These are phyloP conservation scores for Artomyces pyxidatus DNA, from an alignment of 768 basidiomycete genomes.

Conservation along the genomic window DNA sequence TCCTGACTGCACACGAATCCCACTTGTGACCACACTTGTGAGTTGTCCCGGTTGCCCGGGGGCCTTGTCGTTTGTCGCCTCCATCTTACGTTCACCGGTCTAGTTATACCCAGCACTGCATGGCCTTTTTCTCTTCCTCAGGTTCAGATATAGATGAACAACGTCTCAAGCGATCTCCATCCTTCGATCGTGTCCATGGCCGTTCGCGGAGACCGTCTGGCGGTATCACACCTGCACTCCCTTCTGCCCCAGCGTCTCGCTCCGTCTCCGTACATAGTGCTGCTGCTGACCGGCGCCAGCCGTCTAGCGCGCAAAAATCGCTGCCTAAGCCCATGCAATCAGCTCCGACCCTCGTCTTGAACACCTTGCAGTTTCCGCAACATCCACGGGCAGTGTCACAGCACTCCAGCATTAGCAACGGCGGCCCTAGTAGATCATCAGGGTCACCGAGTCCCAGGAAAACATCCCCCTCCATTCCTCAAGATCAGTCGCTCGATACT, in stretches of 20 bases:
- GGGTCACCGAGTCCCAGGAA: no score
- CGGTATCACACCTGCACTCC: not conserved
- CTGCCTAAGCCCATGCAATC: not conserved
- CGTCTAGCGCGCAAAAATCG: no score
- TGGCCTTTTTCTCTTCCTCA: slow-evolving; percentile 14
- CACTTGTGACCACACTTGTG: not conserved
- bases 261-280: not conserved
- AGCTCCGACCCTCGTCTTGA: not conserved
- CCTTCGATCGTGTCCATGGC: slow-evolving; percentile 3
- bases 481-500: no score
- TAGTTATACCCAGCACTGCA: slow-evolving; percentile 3
- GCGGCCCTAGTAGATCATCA: no score
- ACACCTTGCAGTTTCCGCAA: not conserved
- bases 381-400: not conserved
- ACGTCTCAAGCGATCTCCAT: slow-evolving; percentile 15
- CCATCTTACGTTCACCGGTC: not conserved
- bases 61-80: not conserved
- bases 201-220: slow-evolving; percentile 1
- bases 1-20: slow-evolving; percentile 8
- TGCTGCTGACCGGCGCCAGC: not conserved
- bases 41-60: no score
- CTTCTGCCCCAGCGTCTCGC: not conserved
- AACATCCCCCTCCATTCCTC: no score
- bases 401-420: no score
- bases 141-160: slow-evolving; percentile 8